These are phyloP conservation scores for Senna tora DNA, from an alignment of 306 rosid genomes.

Conservation along the genomic window DNA sequence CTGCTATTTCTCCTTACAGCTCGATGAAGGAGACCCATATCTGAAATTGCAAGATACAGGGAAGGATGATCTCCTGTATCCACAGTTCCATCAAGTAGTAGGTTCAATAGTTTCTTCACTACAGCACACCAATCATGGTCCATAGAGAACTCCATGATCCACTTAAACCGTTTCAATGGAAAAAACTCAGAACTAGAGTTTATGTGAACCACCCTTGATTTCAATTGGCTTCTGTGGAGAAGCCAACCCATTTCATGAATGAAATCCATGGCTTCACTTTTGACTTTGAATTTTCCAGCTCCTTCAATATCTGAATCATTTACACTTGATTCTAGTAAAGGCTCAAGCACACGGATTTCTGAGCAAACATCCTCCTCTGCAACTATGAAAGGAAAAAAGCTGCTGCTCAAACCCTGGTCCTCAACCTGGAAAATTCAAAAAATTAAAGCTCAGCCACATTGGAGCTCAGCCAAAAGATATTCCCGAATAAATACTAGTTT, in stretches of 20 bases:
- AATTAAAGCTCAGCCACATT: no score
- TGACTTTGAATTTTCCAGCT: slow-evolving; percentile 52
- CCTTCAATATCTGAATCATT: slow-evolving; percentile 44
- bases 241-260: slow-evolving; percentile 98
- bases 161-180: slow-evolving; percentile 67
- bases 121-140: slow-evolving; percentile 93
- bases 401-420: slow-evolving; percentile 88
- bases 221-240: slow-evolving; percentile 76
- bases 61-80: slow-evolving; percentile 65
- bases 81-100: slow-evolving; percentile 68
- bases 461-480: slow-evolving; percentile 18
- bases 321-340: slow-evolving; percentile 56
- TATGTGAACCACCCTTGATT: slow-evolving; percentile 60
- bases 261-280: slow-evolving; percentile 79
- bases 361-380: slow-evolving; percentile 89
- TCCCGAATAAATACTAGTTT: not conserved
- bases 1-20: slow-evolving; percentile 82
- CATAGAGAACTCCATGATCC: slow-evolving; percentile 83
- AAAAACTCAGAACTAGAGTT: slow-evolving; percentile 59
- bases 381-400: slow-evolving; percentile 88
- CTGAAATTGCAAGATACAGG: slow-evolving; percentile 54
- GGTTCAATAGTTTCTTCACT: slow-evolving; percentile 66
- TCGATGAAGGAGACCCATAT: slow-evolving; percentile 80
- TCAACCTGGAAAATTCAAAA: slow-evolving; percentile 71
- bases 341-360: slow-evolving; percentile 80